Base-by-base conservation (phyloP, 2,329 filamentous ascomycete genomes). In the Beauveria sp. region DNA sequence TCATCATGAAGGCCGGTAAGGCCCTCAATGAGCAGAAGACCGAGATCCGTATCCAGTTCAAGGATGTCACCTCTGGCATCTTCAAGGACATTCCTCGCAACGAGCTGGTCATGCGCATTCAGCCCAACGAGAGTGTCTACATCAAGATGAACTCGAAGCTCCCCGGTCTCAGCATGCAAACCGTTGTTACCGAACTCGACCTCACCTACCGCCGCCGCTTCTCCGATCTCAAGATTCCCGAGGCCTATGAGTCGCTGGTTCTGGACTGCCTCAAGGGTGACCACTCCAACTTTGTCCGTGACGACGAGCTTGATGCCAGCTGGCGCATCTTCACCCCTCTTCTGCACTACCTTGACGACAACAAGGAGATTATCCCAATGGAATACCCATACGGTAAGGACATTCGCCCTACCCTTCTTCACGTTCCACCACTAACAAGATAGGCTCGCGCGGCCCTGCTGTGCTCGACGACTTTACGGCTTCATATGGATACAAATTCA, bases 61-160 rank as follows among this genome's bases (percentile, higher is more conserved):
- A 96, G 83, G 94, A 99, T 73, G 94, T 99, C 66, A 97, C 94
- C 24, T 97, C 92, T 54, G 94, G 96, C 67, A 99, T 99, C 77
- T 99, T 99, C 82, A 97, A 97, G 84, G 93, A 99, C 75, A 99
- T 99, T 72, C 96, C 94, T 63, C 89, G 96, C 68, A 99, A 99
- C 81, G 94, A 99, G 80, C 89, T 99, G 67, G 94, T 99, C 70
- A 97, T 99, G 81, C 92, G 94, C 68, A 96, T 99, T 66, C 94
- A 99, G 81, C 94, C 94, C 70, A 99, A 99, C 80, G 94, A 99
- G 84, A 96, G 91, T 73, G 92, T 99, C 67, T 99, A 99, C 80
- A 96, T 97, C 77, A 99, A 99, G 87, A 99, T 99, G 94, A 99
- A 99, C 88, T 97, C 93, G 34, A 99, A 99, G 84, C 83, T 99